These are phyloP conservation scores for Fraxinus anomala DNA, from an alignment of 257 asterid species.

Conservation along the genomic window DNA sequence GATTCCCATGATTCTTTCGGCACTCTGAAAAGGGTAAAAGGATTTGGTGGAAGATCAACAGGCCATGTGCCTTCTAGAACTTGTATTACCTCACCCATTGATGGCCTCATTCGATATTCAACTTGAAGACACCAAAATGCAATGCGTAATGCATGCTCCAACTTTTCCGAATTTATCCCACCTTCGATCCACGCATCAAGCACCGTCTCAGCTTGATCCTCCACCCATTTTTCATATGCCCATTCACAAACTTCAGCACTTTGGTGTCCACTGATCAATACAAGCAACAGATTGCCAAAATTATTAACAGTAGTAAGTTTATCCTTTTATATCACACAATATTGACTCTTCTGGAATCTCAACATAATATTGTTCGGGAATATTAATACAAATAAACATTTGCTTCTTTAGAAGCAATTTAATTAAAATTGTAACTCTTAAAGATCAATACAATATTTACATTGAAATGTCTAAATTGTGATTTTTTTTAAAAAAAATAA, in stretches of 20 bases:
- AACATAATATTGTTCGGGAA: no score
- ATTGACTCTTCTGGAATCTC: no score
- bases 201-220: conserved; percentile 24
- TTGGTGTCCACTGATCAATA: conserved; percentile 36
- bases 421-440: no score
- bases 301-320: no score
- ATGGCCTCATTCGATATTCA: conserved; percentile 41
- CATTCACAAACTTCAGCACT: conserved; percentile 30
- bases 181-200: conserved; percentile 36
- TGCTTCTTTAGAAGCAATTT: no score
- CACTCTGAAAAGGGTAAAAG: conserved; percentile 20
- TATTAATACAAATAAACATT: no score
- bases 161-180: conserved; percentile 26
- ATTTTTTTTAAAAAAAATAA: no score
- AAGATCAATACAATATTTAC: no score
- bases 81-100: conserved; percentile 46
- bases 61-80: conserved; percentile 41
- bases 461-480: no score
- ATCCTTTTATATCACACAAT: no score
- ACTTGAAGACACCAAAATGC: conserved; percentile 48
- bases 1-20: conserved; percentile 17
- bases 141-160: conserved; percentile 40
- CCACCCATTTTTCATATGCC: conserved; percentile 35
- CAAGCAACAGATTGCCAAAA: conserved; percentile 36
- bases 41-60: conserved; percentile 40